Evolutionary conservation across 2,329 filamentous ascomycete genomes (phyloP).

Genomic region (Botrytis fragariae): DNA sequence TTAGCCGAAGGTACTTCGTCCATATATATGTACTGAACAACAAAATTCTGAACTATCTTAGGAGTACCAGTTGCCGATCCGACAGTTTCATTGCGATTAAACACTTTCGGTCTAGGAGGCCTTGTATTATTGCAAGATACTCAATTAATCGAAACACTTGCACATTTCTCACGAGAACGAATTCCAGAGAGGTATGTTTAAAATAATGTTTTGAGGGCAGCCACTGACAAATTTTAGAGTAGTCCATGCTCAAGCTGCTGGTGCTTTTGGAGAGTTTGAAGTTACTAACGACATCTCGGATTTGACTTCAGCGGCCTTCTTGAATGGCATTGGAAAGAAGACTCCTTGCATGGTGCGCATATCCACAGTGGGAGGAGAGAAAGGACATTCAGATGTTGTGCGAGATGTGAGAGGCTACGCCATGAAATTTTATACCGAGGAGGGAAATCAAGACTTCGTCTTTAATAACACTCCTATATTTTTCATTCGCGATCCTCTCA

Average conservation of each 20-base stretch:
- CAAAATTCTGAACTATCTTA: neutral
- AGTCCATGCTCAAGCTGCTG: slow-evolving; percentile 60
- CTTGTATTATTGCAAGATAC: slow-evolving; percentile 62
- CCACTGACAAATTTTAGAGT: neutral
- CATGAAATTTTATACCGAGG: slow-evolving; percentile 50
- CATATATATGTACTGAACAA: no score
- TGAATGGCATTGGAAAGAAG: slow-evolving; percentile 57
- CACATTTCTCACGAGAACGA: slow-evolving; percentile 50
- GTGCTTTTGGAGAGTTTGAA: slow-evolving; percentile 50
- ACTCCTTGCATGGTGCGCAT: slow-evolving; percentile 60
- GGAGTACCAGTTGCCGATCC: slow-evolving; percentile 22
- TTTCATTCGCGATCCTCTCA: slow-evolving; percentile 67
- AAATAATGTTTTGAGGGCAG: fast-evolving
- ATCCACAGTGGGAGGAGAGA: slow-evolving; percentile 46
- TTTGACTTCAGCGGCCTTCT: slow-evolving; percentile 55
- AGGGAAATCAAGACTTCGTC: slow-evolving; percentile 46
- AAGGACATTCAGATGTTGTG: slow-evolving; percentile 44
- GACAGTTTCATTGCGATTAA: slow-evolving; percentile 22
- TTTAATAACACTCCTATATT: slow-evolving; percentile 53
- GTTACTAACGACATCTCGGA: slow-evolving; percentile 58
- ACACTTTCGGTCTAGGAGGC: slow-evolving; percentile 38
- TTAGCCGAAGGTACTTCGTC: slow-evolving; percentile 32
- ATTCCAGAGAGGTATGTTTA: slow-evolving; percentile 43
- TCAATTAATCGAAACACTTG: slow-evolving; percentile 60
- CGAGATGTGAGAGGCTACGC: slow-evolving; percentile 49